Base-by-base conservation (phyloP, 352 stramenopile species). In the Thalassiosira delicatula region DNA sequence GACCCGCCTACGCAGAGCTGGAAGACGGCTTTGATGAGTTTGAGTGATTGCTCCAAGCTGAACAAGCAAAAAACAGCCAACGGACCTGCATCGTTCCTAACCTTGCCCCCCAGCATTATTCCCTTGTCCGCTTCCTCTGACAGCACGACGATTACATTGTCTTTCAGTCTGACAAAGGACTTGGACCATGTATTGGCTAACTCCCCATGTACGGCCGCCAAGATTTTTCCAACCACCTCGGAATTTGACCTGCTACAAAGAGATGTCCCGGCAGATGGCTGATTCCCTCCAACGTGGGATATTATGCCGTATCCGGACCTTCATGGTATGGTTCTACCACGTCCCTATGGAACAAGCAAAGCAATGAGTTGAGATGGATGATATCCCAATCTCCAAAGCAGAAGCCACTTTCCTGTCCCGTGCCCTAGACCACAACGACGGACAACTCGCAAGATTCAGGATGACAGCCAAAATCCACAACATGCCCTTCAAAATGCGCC, bases 131-230 rank as follows among this genome's bases (percentile, higher is more conserved):
- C 1, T 49, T 53, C 17, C 60, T 74, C 0, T 57, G 61, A 51
- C 21, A 73, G 1, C 59, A 83, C 35, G n/a, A 65, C 27, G 19
- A 51, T 46, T 67, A 49, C n/a, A 84, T 76, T 23, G 49, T 84
- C 9, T 51, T 79, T 14, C 27, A 57, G 14, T 33, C 27, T 8
- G 60, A 84, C 53, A 84, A 84, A 49, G 79, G 79, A 46, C n/a
- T 79, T 3, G 76, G 76, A 30, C 61, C 69, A 37, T 61, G 23
- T 30, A 56, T 84, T 17, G 19, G 79, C 0, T 25, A 76, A 23
- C 42, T 54, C 4, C 4, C 51, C 1, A 4, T 30, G 0, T 79
- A 84, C 51, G 79, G 70, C 53, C 19, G 29, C 4, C 4, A 42
- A 54, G 70, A 9, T 40, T 37, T 67, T 17, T 5, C 35, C 11